Evolutionary conservation across 73 alveolate genomes (phyloP), one percentile per base, ranked within the genome.

Genomic region (Uronychia setigera): DNA sequence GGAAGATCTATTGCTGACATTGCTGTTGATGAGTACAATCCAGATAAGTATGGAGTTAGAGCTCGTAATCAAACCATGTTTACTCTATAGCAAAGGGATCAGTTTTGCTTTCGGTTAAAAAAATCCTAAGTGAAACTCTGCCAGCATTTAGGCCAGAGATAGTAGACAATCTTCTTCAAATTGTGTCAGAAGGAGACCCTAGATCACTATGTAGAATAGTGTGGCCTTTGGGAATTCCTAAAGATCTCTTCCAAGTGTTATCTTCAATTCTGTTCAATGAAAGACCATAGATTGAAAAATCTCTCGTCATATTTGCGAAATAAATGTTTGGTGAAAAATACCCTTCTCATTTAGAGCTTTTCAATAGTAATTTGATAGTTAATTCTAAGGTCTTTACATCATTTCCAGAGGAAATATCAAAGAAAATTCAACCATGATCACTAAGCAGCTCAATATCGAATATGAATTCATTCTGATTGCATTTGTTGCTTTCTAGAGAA

Each of bases 101-200:
- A 9, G 33, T 81, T 5, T 9, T 81, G 5, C 76, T 81, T 11
- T 60, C 77, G 0, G 75, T 81, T 1, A 81, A 81, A 79, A 81
- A 59, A 31, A 80, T 80, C 59, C 28, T 80, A 25, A 11, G 1
- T 9, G 32, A 57, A 1, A 13, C 46, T 13, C 30, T 80, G 35
- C 87, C 87, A 26, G 58, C 33, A 19, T 58, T 80, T 5, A 9
- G n/a, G 31, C 59, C 79, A 28, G 87, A 80, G 59, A 58, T 80
- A 19, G 87, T 80, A 1, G 87, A 80, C 33, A 28, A 26, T 5
- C 19, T 58, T 28, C 67, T 80, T 46, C 75, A 80, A 46, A 58
- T 80, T 13, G 87, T 80, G 31, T 30, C 76, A 1, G 87, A 57
- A 58, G 87, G 80, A 1, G 87, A 80, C 33, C 78, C 79, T 1